Base-by-base conservation (phyloP, 805 yeast genomes). In the Yamadazyma ubonensis region DNA sequence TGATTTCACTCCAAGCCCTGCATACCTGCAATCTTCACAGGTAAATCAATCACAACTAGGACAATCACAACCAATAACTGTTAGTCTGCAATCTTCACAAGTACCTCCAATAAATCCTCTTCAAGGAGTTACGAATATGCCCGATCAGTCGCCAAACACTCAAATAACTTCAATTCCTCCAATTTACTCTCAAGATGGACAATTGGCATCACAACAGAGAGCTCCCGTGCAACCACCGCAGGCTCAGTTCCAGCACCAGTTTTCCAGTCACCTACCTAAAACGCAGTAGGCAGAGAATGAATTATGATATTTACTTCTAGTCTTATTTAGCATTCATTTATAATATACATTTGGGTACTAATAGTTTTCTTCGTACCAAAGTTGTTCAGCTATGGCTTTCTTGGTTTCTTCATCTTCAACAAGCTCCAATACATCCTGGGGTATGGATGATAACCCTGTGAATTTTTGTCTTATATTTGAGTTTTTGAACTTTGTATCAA, bases 381-480 rank as follows among this genome's bases (percentile, higher is more conserved):
- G 81, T 57, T 85, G 95, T 31, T 70, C 71, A 36, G 75, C 50
- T 39, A 87, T 82, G 1, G 88, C 93, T 19, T 60, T 51, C 51
- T 68, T 73, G 1, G 76, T 68, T 6, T 79, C 81, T 25, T 76
- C 83, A 46, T 73, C 78, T 23, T 59, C 63, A 16, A 75, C 51
- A 20, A 68, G 84, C 8, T 73, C 80, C 45, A 81, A 82, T 1
- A 88, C 54, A 8, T 74, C 79, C 11, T 61, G 53, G 1, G 85
- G 79, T 2, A 89, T 79, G 41, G 73, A 69, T 3, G 60, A 58
- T 47, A 89, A 66, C 0, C 96, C 96, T 0, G 95, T 84, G n/a
- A 63, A 59, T 47, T 64, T 73, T 20, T 63, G 63, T 35, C 78
- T 64, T 42, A 79, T 69, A 21, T 77, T 64, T 36, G 75, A 71